A percentile compares a stretch with the other conserved stretches of the same genome.
phyloP scores from a whole-genome alignment of 306 rosid genomes.

The Pterocarpus santalinus region DNA sequence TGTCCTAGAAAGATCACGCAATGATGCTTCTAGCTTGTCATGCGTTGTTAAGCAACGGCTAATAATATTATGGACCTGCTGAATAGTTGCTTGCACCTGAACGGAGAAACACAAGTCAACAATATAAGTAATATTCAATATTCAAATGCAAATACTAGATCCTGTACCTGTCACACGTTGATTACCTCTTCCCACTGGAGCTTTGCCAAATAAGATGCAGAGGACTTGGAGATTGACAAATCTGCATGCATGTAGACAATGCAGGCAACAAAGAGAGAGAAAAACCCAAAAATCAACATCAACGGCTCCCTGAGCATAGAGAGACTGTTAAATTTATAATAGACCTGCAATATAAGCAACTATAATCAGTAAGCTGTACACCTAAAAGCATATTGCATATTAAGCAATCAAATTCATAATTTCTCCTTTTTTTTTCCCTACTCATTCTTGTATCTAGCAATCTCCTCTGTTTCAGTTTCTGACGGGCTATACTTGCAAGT shows the following conservation, averaged over 20 bases:
- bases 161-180: slow-evolving; percentile 30
- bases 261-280: slow-evolving; percentile 80
- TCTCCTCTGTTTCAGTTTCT: neutral
- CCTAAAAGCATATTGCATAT: slow-evolving; percentile 21
- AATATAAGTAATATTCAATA: slow-evolving; percentile 17
- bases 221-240: slow-evolving; percentile 91
- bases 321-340: slow-evolving; percentile 87
- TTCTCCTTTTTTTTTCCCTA: neutral
- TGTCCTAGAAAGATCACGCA: slow-evolving; percentile 88
- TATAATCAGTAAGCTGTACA: slow-evolving; percentile 22
- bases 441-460: slow-evolving; percentile 18
- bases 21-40: slow-evolving; percentile 87
- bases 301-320: slow-evolving; percentile 92
- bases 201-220: slow-evolving; percentile 91
- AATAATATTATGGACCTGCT: slow-evolving; percentile 64
- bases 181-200: slow-evolving; percentile 97
- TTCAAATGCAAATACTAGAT: slow-evolving; percentile 33
- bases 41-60: slow-evolving; percentile 72
- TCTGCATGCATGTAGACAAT: slow-evolving; percentile 82
- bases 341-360: slow-evolving; percentile 72
- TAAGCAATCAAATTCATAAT: slow-evolving; percentile 8
- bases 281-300: slow-evolving; percentile 90
- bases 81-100: slow-evolving; percentile 85
- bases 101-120: slow-evolving; percentile 42
- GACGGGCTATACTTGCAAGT: slow-evolving; percentile 11